Evolutionary conservation across 768 basidiomycete genomes (phyloP), one percentile per base, ranked within the genome.

Genomic region (Panus rudis): DNA sequence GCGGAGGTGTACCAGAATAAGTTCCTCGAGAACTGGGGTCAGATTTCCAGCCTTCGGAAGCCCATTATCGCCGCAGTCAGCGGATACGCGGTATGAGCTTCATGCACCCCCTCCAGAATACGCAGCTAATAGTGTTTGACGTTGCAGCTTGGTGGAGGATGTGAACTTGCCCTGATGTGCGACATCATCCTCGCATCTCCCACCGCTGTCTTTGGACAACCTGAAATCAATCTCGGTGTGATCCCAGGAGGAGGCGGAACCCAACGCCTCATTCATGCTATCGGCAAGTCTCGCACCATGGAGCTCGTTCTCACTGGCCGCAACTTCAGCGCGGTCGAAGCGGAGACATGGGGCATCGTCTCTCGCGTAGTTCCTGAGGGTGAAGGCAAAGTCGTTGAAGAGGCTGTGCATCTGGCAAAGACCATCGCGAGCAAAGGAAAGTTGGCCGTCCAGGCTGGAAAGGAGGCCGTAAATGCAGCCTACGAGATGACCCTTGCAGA

Each of bases 11-110:
- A 90, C 73, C 78, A 79, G 60, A 76, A 71, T 62, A 82, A 83
- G 58, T 97, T 93, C 66, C 71, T 98, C 43, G 78, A 79, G 54
- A 76, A 84, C 57, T 99, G 96, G 94, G 71, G 76, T 5, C 64
- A 75, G 38, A 68, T 97, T 52, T 71, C 75, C 12, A 68, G 65
- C 23, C 75, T 93, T 48, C 77, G 82, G 54, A 99, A 98, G 63
- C 94, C 94, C 12, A 81, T 97, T 60, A 88, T 99, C 44, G 94
- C 92, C 34, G 94, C 94, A 11, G 92, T 99, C 43, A 91, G 84
- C 62, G 94, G 94, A 13, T 97, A 83, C 56, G 92, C 93, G 24
- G 86, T 88, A 24, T 34, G 40, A 39, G 24, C 35, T 21, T 12
- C 25, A 28, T 28, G 14, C 28, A n/a, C 32, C 38, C 12, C 33